Base-by-base conservation (phyloP, 2,329 filamentous ascomycete genomes). In the Leptographium procerum region DNA sequence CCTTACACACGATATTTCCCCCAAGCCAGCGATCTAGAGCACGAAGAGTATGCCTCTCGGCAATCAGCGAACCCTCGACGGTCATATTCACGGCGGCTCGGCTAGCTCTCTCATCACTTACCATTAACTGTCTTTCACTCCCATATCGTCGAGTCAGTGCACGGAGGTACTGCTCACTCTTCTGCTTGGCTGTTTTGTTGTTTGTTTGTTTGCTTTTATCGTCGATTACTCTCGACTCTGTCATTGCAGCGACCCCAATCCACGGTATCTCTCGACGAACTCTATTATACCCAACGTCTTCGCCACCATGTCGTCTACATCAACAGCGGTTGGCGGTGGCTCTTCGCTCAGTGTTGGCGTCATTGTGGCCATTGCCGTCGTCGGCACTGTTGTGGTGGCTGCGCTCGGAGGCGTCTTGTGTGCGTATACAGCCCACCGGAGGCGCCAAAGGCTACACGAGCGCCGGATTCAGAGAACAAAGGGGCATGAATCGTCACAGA, bases 311-410 rank as follows among this genome's bases (percentile, higher is more conserved):
- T 43, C 40, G 19, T 22, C 40, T 6, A 43, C 40, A 43, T 7
- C 40, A 19, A 19, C 40, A 8, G 40, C 4, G 9, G 40, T 8
- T 8, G 14, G 36, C 16, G 40, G 19, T 8, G 40, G 40, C 40
- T 43, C 40, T 5, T 43, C 40, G 4, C 29, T 72, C 40, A 69
- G 69, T 3, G 65, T 67, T n/a, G 69, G 70, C 24, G 67, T 64
- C 24, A 66, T 75, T 58, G 65, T 80, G 36, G 71, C 71, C 57
- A 75, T 82, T 57, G 73, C 74, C 14, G 62, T 83, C 29, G 73
- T 73, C 34, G 77, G 77, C n/a, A 74, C 75, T 19, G 64, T 76
- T 2, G 57, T 79, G 8, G 60, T 81, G 16, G 77, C 78, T 64
- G 67, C 72, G 2, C 67, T 64, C 9, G 59, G 79, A 8, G 75